These are phyloP conservation scores for Coemansia reversa DNA, from an alignment of 192 early-diverging fungal species.

Conservation along the genomic window DNA sequence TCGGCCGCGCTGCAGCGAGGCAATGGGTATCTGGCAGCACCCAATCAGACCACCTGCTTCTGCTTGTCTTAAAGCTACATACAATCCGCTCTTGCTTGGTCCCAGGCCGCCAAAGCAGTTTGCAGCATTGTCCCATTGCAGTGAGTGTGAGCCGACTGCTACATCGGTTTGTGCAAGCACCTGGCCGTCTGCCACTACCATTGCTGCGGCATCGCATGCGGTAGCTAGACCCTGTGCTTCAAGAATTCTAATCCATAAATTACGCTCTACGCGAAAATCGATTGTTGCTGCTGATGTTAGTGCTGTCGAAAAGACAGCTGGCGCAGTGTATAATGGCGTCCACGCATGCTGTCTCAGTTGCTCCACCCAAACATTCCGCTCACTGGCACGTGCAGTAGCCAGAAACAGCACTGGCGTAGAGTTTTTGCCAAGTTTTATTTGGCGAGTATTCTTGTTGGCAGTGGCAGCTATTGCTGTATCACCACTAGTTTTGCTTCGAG, in stretches of 20 bases:
- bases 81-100: slow-evolving; percentile 19
- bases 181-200: slow-evolving; percentile 32
- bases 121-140: slow-evolving; percentile 10
- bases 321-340: slow-evolving; percentile 11
- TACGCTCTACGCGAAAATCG: slow-evolving; percentile 38
- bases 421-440: not conserved
- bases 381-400: slow-evolving; percentile 23
- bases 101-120: slow-evolving; percentile 44
- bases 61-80: slow-evolving; percentile 23
- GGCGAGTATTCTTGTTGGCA: not conserved
- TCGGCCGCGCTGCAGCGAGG: slow-evolving; percentile 28
- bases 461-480: not conserved
- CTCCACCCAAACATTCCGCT: slow-evolving; percentile 47
- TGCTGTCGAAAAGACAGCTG: not conserved
- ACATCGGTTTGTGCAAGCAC: slow-evolving; percentile 31
- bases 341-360: slow-evolving; percentile 28
- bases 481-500: slow-evolving; percentile 13
- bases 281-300: not conserved
- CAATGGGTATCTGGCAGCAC: slow-evolving; percentile 37
- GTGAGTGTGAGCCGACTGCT: not conserved
- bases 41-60: slow-evolving; percentile 25
- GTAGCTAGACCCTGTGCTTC: slow-evolving; percentile 24
- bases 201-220: slow-evolving; percentile 6
- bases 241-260: slow-evolving; percentile 43
- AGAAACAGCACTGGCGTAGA: slow-evolving; percentile 33